Base-by-base conservation (phyloP, 192 early-diverging fungal species). In the Mortierella hygrophila region DNA sequence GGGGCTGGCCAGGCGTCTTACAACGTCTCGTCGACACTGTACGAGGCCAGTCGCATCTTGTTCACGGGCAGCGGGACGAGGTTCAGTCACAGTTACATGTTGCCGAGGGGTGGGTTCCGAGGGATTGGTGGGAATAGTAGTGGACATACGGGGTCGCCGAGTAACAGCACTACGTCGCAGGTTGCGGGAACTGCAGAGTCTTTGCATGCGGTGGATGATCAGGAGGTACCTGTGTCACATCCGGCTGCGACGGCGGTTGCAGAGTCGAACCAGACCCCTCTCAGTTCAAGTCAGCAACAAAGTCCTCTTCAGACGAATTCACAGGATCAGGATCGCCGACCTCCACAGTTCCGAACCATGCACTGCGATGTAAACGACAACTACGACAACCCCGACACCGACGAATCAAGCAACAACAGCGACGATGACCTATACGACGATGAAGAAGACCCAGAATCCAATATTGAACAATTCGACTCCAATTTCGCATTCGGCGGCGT, bases 11-110 rank as follows among this genome's bases (percentile, higher is more conserved):
- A 86, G n/a, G 60, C 79, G 1, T 81, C 84, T 0, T 86, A 77
- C 23, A 79, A 86, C 40, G 84, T 86, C 23, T 72, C 84, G 1
- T 70, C 79, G 0, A 86, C 84, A 16, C 71, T 86, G 3, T 72
- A 86, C 37, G 75, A 77, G 40, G 32, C 79, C 4, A 86, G 84
- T 63, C 69, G 79, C 0, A 52, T 72, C 10, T 15, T 86, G 42
- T 86, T 81, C 65, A 81, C 84, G 21, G 84, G 84, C 6, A 81
- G 84, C 37, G 84, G 84, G 16, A 86, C 84, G 16, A 29, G 75
- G n/a, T 81, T 86, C 72, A 81, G 29, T 21, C 42, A 78, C n/a
- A 75, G 63, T 38, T 86, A 54, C 54, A 86, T 86, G 84, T 76
- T 86, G 9, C 84, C 84, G 9, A 57, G 84, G 49, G 84, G 84